Percentiles rank a stretch among this genome's conserved stretches.
phyloP scores from a whole-genome alignment of 805 yeast genomes.

The Pichia phayaonensis region DNA sequence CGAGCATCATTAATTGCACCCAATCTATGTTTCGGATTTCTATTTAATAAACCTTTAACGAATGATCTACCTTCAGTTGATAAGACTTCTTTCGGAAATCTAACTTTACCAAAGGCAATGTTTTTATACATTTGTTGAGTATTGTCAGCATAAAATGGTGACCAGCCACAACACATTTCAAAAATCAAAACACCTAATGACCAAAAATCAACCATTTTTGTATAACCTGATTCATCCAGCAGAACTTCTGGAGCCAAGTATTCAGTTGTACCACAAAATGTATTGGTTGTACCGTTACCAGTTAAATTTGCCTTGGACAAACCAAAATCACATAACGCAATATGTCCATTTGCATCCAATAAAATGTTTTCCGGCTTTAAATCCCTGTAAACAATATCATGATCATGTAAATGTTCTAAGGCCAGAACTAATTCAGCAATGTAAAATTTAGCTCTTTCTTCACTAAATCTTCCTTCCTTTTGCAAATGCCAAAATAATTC shows the following conservation, averaged over 20 bases:
- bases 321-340: constrained; percentile 96
- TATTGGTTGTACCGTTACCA: constrained; percentile 84
- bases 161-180: constrained; percentile 99
- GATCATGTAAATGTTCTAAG: constrained; percentile 88
- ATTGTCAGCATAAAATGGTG: constrained; percentile 96
- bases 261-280: constrained; percentile 98
- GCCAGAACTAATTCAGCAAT: constrained; percentile 94
- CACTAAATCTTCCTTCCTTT: constrained; percentile 89
- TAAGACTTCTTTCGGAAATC: constrained; percentile 93
- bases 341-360: constrained; percentile 94
- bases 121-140: constrained; percentile 99
- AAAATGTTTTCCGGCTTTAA: constrained; percentile 94
- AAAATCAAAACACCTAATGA: constrained; percentile 92
- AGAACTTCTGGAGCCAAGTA: constrained; percentile 95
- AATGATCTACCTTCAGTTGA: constrained; percentile 91
- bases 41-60: constrained; percentile 88
- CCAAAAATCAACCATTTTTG: constrained; percentile 99
- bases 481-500: constrained; percentile 74
- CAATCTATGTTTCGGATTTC: constrained; percentile 92
- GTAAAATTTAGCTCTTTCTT: constrained; percentile 91
- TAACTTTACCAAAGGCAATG: constrained; percentile 95
- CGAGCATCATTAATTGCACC: constrained; percentile 91
- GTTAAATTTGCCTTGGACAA: constrained; percentile 87
- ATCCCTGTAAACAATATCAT: constrained; percentile 94
- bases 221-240: constrained; percentile 92